Conservation (phyloP, 78 protist genomes). For the Dictyostelium intermedium region DNA sequence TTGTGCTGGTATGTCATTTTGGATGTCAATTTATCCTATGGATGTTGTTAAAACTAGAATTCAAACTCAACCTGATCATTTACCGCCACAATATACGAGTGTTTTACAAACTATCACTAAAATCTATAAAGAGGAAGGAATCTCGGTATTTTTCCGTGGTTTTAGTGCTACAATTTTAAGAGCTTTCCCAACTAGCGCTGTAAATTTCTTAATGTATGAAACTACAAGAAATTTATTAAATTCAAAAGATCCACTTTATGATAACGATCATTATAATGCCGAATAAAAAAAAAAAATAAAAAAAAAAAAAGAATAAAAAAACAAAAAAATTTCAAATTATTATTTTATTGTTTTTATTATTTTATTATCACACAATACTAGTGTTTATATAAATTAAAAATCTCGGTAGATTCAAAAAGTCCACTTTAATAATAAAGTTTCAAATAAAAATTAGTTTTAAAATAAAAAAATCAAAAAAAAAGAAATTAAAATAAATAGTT, state of each 20-base stretch:
- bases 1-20: conserved; percentile 66
- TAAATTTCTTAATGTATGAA: conserved; percentile 66
- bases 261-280: not conserved
- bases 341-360: too few species aligned
- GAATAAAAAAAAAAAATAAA: not conserved
- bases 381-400: too few species aligned
- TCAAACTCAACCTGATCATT: conserved; percentile 60
- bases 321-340: too few species aligned
- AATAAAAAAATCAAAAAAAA: too few species aligned
- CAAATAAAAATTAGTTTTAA: too few species aligned
- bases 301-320: too few species aligned
- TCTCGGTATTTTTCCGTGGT: conserved; percentile 31
- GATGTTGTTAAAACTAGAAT: conserved; percentile 70
- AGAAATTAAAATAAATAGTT: too few species aligned
- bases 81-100: conserved; percentile 23
- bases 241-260: not conserved
- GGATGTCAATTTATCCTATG: conserved; percentile 72
- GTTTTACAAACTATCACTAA: conserved; percentile 29
- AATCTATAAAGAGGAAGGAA: conserved; percentile 56
- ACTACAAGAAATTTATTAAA: conserved; percentile 20
- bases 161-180: conserved; percentile 52
- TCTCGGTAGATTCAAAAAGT: too few species aligned
- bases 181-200: conserved; percentile 62
- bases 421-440: too few species aligned
- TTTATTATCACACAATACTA: too few species aligned